Base-by-base conservation (phyloP, 139 green algal species). In the Chlamydomonas schloesseri region DNA sequence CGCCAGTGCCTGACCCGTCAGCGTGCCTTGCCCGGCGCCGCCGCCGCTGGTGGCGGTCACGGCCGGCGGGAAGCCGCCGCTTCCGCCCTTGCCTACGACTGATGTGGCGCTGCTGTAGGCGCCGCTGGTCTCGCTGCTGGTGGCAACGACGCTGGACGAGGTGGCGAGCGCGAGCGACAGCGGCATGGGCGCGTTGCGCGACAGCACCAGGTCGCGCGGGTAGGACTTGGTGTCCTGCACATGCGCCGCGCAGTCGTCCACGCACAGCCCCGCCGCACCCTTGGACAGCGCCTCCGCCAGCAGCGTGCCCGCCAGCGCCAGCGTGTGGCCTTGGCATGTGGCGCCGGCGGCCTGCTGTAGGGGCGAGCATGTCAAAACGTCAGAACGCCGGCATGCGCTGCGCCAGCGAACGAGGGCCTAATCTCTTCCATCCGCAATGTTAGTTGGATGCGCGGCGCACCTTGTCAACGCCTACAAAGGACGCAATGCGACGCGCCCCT, bases 161-260 rank as follows among this genome's bases (percentile, higher is more conserved):
- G 67, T 85, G 11, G 79, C 79, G 31, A 85, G 79, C 34, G 67
- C 79, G 21, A 85, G 79, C 8, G 65, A 77, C 26, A n/a, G 18
- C 1, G 79, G 79, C 79, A 85, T 76, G 21, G 57, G 31, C 1
- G 14, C 65, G n/a, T 50, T 50, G n/a, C 79, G 79, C 4, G 67
- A 69, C 21, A 85, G 68, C 20, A 85, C 67, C 1, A 71, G 37
- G 26, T 85, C 79, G 33, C 79, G 79, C 9, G 79, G 79, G 50
- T 69, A 85, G 31, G 67, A 23, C 29, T 60, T 58, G 28, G 60
- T 85, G 79, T 50, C 65, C 79, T 84, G 78, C 37, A 29, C 26
- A 8, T 67, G 60, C 55, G 55, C 18, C 55, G 55, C 55, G 79
- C 79, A 85, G 67, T 85, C 79, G 18, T 76, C 79, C 5, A 85